Base-by-base conservation (phyloP, 2,329 filamentous ascomycete species). In the Drechmeria coniospora region DNA sequence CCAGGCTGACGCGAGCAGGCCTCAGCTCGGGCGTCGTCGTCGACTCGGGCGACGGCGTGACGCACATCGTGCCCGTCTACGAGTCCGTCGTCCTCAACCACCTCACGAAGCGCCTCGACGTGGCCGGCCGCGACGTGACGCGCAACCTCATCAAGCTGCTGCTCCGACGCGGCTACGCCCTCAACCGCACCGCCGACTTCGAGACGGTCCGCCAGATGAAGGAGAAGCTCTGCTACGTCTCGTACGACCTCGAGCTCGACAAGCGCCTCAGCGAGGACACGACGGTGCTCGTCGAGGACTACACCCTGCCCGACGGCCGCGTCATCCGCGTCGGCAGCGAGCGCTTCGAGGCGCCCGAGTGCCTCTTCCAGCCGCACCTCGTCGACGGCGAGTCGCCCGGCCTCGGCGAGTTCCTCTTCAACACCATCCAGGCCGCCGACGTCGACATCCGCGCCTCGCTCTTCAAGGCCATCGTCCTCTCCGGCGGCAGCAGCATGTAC, bases 211-310 rank as follows among this genome's bases (percentile, higher is more conserved):
- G 90, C 36, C 87, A 95, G 56, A 95, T 98, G 64, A 98, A 98
- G 63, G 90, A 98, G 67, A 98, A 98, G 68, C 79, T 98, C 28
- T 95, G 90, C 68, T 98, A 98, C 54, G 87, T 98, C 32, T 94
- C 86, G 9, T 98, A 95, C 63, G 90, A 98, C 54, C 71, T 98
- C 32, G 84, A 92, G 56, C 67, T 98, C 30, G 90, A 98, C 64
- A 86, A 95, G 61, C 76, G 81, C 42, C 73, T 98, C 38, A 92
- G 82, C 47, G 90, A 98, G 59, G 90, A 98, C 46, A 98, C 90
- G 11, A 98, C 90, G 1, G 84, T 94, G 7, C 65, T 98, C 30
- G 90, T 98, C 8, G 90, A 98, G 58, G 92, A 82, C 50, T 98
- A 98, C 63, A 98, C 90, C 2, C 68, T 98, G 8, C 90, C 90